Conservation (phyloP, 352 stramenopile species). For the Globisporangium iwayamae region DNA sequence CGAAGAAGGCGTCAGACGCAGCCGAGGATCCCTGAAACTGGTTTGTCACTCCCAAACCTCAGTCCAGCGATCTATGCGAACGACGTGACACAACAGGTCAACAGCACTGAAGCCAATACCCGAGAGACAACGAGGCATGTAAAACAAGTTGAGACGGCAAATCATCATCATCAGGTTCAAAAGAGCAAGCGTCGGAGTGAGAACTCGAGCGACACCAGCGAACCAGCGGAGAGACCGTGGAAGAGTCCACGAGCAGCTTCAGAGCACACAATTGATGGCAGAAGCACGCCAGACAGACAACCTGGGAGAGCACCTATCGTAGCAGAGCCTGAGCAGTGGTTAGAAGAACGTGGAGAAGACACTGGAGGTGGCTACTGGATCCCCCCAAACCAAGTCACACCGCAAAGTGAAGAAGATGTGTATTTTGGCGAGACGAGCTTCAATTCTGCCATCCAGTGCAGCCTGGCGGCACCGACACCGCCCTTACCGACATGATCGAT, state of each 20-base stretch:
- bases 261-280: neutral
- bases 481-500: constrained; percentile 4
- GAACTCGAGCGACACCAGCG: neutral
- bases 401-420: constrained; percentile 2
- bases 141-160: neutral
- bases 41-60: constrained; percentile 2
- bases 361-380: neutral
- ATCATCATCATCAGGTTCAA: neutral
- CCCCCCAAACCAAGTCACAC: neutral
- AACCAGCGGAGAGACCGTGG: neutral
- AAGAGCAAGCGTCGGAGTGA: constrained; percentile 17
- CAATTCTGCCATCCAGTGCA: neutral
- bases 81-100: neutral
- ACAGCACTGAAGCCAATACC: neutral
- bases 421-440: neutral
- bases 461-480: neutral
- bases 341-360: neutral
- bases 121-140: neutral
- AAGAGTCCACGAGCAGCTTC: constrained; percentile 14
- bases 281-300: neutral
- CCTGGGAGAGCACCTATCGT: neutral
- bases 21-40: constrained; percentile 4
- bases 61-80: neutral
- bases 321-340: neutral
- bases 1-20: constrained; percentile 12